Evolutionary conservation across 208 protist genomes (phyloP).

Genomic region (Novymonas esmeraldas): DNA sequence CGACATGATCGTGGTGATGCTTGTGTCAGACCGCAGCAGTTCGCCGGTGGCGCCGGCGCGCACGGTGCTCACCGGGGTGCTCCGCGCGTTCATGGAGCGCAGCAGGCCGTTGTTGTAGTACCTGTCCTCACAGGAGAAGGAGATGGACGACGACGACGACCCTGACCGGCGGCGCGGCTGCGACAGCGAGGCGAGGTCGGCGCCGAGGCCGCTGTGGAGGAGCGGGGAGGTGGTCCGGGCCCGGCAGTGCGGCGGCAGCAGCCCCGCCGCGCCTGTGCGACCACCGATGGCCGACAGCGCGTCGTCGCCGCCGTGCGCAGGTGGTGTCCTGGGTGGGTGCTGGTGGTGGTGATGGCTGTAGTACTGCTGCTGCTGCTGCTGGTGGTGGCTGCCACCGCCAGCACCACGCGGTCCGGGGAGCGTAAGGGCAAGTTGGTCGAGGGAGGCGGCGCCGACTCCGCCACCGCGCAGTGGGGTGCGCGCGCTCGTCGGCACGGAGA

Average conservation of each 20-base stretch:
- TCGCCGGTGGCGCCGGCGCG: slow-evolving; percentile 16
- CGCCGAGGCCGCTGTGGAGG: too few relatives aligned
- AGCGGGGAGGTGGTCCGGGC: not conserved
- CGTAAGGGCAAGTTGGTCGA: too few relatives aligned
- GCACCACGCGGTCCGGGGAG: too few relatives aligned
- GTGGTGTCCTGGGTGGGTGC: not conserved
- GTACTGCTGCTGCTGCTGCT: too few relatives aligned
- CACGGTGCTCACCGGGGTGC: slow-evolving; percentile 19
- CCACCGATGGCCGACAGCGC: not conserved
- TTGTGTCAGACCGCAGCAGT: slow-evolving; percentile 12
- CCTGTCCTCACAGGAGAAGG: slow-evolving; percentile 15
- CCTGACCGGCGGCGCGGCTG: too few relatives aligned
- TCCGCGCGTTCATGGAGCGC: slow-evolving; percentile 42
- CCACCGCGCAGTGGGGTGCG: not conserved
- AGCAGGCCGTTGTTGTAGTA: slow-evolving; percentile 42
- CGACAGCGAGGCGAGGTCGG: not conserved
- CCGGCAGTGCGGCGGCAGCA: not conserved
- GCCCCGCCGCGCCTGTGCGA: too few relatives aligned
- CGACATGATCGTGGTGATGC: slow-evolving; percentile 22
- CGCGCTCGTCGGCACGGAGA: not conserved
- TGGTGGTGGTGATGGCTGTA: too few relatives aligned
- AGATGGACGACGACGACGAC: not conserved
- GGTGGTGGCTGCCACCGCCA: too few relatives aligned
- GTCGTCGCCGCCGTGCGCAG: slow-evolving; percentile 3
- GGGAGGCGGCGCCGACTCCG: too few relatives aligned